phyloP scores from a whole-genome alignment of 306 rosid genomes.

The Hippophae tibetana region DNA sequence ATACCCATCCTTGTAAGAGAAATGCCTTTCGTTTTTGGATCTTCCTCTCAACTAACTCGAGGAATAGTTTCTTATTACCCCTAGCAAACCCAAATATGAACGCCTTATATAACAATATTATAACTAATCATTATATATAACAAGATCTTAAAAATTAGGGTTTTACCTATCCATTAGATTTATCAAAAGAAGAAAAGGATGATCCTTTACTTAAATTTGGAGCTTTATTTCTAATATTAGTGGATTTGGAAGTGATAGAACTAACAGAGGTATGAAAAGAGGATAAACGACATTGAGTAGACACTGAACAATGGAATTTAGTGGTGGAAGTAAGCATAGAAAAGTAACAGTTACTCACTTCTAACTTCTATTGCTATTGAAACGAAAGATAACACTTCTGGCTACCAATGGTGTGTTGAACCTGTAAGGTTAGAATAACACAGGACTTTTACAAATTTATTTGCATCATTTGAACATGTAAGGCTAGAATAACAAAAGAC shows the following conservation, averaged over 20 bases:
- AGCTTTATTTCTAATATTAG: constrained; percentile 18
- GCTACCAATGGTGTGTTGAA: too few relatives aligned
- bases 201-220: constrained; percentile 19
- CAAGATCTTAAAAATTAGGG: background rate
- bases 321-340: constrained; percentile 44
- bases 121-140: too few relatives aligned
- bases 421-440: too few relatives aligned
- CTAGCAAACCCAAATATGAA: background rate
- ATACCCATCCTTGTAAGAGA: constrained; percentile 10
- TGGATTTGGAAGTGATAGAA: constrained; percentile 20
- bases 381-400: background rate
- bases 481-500: too few relatives aligned
- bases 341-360: constrained; percentile 48
- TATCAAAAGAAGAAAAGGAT: constrained; percentile 8
- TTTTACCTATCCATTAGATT: constrained; percentile 18
- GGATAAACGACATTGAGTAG: constrained; percentile 22
- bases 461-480: too few relatives aligned
- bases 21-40: constrained; percentile 32
- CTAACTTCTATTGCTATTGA: constrained; percentile 62
- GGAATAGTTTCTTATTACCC: constrained; percentile 32
- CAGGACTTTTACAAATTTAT: too few relatives aligned
- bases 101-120: background rate
- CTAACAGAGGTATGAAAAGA: constrained; percentile 18
- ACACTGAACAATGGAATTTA: constrained; percentile 30
- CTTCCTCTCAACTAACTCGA: constrained; percentile 26